Percentiles rank a stretch among this genome's conserved stretches.
Conservation (phyloP, 306 rosid genomes). For the Citrullus colocynthis region DNA sequence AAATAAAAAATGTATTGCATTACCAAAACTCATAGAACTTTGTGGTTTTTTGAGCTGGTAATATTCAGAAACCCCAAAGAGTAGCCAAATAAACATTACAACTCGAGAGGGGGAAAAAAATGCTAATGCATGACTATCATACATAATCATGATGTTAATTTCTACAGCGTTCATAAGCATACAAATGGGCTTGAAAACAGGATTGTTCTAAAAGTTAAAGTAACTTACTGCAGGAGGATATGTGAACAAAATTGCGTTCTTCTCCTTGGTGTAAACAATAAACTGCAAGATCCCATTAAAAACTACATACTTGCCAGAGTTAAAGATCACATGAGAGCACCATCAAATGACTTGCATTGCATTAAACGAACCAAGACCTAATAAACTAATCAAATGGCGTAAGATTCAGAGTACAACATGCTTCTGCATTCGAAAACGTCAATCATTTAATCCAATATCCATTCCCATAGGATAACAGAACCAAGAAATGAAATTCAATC, state of each 20-base stretch:
- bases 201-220: not conserved
- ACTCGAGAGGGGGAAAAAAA: not conserved
- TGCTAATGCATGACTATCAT: not conserved
- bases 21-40: not conserved
- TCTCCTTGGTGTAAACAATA: conserved; percentile 75
- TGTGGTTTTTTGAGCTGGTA: not conserved
- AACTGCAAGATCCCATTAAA: conserved; percentile 77
- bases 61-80: not conserved
- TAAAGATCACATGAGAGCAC: conserved; percentile 36
- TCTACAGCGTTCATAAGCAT: not conserved
- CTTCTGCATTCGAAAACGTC: not conserved
- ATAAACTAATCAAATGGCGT: not conserved
- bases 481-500: not conserved
- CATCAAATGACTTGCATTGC: not conserved
- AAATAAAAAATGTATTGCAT: not conserved
- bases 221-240: conserved; percentile 63
- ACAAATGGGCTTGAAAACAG: not conserved
- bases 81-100: not conserved
- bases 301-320: conserved; percentile 67
- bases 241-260: conserved; percentile 77
- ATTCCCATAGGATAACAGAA: not conserved
- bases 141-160: not conserved
- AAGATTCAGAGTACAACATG: not conserved
- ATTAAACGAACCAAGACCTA: not conserved
- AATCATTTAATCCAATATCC: not conserved